A percentile compares a stretch with the other conserved stretches of the same genome.
phyloP scores from a whole-genome alignment of 306 rosid genomes.

The Rosa persica region DNA sequence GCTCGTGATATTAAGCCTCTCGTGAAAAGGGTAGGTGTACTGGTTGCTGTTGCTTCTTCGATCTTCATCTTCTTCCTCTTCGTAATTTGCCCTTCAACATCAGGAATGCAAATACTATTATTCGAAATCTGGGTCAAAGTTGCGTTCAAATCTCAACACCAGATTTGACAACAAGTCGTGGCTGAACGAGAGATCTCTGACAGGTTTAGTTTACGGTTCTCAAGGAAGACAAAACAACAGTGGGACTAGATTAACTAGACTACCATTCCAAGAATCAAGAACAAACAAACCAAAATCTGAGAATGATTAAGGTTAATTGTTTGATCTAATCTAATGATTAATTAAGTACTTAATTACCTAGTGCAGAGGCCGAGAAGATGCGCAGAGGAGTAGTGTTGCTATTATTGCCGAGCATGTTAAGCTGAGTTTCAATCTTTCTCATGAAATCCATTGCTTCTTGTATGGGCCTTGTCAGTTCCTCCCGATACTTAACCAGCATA shows the following conservation, averaged over 20 bases:
- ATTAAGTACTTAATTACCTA: slow-evolving; percentile 37
- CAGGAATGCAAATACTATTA: background rate
- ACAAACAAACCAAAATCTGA: background rate
- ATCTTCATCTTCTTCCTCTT: background rate
- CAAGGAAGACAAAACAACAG: slow-evolving; percentile 27
- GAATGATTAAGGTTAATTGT: background rate
- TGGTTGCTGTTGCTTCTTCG: slow-evolving; percentile 1
- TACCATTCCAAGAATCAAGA: slow-evolving; percentile 19
- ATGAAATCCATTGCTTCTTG: slow-evolving; percentile 99
- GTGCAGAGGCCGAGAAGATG: slow-evolving; percentile 48
- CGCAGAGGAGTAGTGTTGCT: slow-evolving; percentile 45
- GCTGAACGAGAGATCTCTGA: slow-evolving; percentile 33
- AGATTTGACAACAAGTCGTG: slow-evolving; percentile 13
- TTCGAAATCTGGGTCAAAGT: slow-evolving; percentile 38
- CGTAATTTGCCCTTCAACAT: background rate
- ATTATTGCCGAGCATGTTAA: slow-evolving; percentile 56
- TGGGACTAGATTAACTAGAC: background rate
- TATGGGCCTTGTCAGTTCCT: slow-evolving; percentile 85
- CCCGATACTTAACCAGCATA: slow-evolving; percentile 91
- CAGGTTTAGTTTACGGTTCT: slow-evolving; percentile 27
- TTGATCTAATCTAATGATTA: background rate
- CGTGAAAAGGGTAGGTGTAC: background rate
- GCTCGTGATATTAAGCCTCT: slow-evolving; percentile 31
- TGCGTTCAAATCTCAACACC: slow-evolving; percentile 6
- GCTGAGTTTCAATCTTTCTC: slow-evolving; percentile 77